Conservation (phyloP, 371 early-diverging fungal genomes). For the Mortierella sp. region DNA sequence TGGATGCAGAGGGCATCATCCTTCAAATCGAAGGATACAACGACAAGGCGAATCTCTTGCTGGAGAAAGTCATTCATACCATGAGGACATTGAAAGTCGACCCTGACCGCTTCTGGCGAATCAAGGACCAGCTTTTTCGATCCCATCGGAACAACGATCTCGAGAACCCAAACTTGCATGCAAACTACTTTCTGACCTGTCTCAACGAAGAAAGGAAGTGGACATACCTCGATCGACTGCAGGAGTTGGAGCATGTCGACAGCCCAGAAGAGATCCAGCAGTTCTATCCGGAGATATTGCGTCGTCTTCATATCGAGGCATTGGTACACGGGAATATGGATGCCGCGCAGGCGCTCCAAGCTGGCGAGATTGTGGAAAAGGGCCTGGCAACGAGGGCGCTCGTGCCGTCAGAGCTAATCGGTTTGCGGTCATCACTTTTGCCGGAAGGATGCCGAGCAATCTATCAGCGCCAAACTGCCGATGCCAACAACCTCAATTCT, state of each 20-base stretch:
- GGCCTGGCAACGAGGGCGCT: slow-evolving; percentile 66
- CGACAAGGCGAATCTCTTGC: slow-evolving; percentile 80
- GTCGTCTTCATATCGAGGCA: slow-evolving; percentile 68
- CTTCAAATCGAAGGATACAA: slow-evolving; percentile 83
- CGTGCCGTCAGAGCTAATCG: slow-evolving; percentile 64
- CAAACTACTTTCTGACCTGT: slow-evolving; percentile 73
- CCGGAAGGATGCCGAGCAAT: slow-evolving; percentile 66
- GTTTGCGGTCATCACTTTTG: slow-evolving; percentile 68
- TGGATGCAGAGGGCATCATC: slow-evolving; percentile 69
- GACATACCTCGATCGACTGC: slow-evolving; percentile 81
- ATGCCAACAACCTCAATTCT: slow-evolving; percentile 84
- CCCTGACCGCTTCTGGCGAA: slow-evolving; percentile 71
- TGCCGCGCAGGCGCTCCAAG: slow-evolving; percentile 64
- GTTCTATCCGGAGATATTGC: slow-evolving; percentile 20
- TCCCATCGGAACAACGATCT: slow-evolving; percentile 68
- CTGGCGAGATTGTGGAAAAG: slow-evolving; percentile 62
- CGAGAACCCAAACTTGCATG: slow-evolving; percentile 76
- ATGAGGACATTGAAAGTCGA: slow-evolving; percentile 73
- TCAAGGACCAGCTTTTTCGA: slow-evolving; percentile 68
- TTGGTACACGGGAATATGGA: slow-evolving; percentile 86
- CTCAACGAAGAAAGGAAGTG: slow-evolving; percentile 83
- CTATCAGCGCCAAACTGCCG: slow-evolving; percentile 68
- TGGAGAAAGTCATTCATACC: slow-evolving; percentile 72
- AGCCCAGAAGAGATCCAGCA: slow-evolving; percentile 72
- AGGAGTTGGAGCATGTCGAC: slow-evolving; percentile 27